Conservation (phyloP, 176 grass and related monocot genomes). For the Typha latifolia region DNA sequence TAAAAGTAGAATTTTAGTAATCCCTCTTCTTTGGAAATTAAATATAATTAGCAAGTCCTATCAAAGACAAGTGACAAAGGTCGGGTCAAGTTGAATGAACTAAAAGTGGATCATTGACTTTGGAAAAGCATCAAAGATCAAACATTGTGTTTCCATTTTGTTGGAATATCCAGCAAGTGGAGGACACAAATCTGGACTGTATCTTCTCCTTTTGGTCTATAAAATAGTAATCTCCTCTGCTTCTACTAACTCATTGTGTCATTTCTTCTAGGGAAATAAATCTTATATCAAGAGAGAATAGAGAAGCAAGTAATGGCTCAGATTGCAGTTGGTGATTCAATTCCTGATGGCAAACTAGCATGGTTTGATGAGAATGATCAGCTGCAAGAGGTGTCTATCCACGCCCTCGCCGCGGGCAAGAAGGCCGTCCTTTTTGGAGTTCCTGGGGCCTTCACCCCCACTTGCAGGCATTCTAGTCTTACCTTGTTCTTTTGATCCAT, state of each 20-base stretch:
- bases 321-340: slow-evolving; percentile 52
- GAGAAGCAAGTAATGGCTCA: slow-evolving; percentile 38
- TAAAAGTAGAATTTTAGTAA: too few species aligned
- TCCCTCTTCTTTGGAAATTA: too few species aligned
- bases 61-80: too few species aligned
- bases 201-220: too few species aligned
- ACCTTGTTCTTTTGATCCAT: too few species aligned
- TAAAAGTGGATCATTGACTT: too few species aligned
- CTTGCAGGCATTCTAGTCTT: slow-evolving; percentile 47
- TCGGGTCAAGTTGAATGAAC: too few species aligned
- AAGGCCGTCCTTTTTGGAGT: slow-evolving; percentile 91
- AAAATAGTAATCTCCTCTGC: neutral
- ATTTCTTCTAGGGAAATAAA: neutral
- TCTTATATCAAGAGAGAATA: neutral
- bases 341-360: slow-evolving; percentile 57
- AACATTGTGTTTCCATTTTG: neutral
- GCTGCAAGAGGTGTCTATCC: slow-evolving; percentile 55
- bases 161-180: neutral
- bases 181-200: too few species aligned
- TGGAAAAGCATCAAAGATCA: too few species aligned
- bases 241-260: neutral
- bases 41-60: too few species aligned
- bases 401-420: slow-evolving; percentile 65
- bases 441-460: slow-evolving; percentile 96
- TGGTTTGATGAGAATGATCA: slow-evolving; percentile 71